Conservation (phyloP, 192 early-diverging fungal genomes). For the Coemansia sp. region DNA sequence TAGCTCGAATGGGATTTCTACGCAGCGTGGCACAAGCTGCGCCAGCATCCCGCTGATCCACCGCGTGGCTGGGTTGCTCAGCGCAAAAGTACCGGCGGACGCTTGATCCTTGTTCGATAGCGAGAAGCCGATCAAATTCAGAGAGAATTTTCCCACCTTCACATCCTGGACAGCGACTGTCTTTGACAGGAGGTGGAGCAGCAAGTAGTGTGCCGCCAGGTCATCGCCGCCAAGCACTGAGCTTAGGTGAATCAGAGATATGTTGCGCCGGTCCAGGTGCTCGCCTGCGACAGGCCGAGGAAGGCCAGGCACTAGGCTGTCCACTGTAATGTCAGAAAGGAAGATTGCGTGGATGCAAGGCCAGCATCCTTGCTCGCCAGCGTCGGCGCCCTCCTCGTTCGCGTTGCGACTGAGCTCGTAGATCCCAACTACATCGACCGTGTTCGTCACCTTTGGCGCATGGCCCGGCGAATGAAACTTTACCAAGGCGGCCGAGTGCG, state of each 20-base stretch:
- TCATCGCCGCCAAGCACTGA: slow-evolving; percentile 63
- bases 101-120: neutral
- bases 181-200: slow-evolving; percentile 69
- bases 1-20: slow-evolving; percentile 68
- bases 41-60: slow-evolving; percentile 43
- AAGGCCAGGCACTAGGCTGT: slow-evolving; percentile 13
- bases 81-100: slow-evolving; percentile 10
- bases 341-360: slow-evolving; percentile 57
- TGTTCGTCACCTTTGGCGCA: slow-evolving; percentile 59
- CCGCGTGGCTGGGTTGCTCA: slow-evolving; percentile 36
- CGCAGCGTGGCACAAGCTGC: slow-evolving; percentile 59
- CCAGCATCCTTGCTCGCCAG: slow-evolving; percentile 9
- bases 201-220: slow-evolving; percentile 69
- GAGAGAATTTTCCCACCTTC: slow-evolving; percentile 69
- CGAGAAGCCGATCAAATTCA: slow-evolving; percentile 67
- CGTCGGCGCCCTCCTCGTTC: slow-evolving; percentile 18
- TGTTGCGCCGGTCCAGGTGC: slow-evolving; percentile 19
- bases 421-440: slow-evolving; percentile 72
- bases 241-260: slow-evolving; percentile 58
- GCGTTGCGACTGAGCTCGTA: slow-evolving; percentile 38
- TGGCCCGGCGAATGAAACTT: slow-evolving; percentile 64
- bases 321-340: slow-evolving; percentile 3
- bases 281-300: slow-evolving; percentile 5
- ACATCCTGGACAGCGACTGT: slow-evolving; percentile 47
- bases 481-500: slow-evolving; percentile 64